These are phyloP conservation scores for Pseudogymnoascus sp. DNA, from an alignment of 2,329 filamentous ascomycete species.

Conservation along the genomic window DNA sequence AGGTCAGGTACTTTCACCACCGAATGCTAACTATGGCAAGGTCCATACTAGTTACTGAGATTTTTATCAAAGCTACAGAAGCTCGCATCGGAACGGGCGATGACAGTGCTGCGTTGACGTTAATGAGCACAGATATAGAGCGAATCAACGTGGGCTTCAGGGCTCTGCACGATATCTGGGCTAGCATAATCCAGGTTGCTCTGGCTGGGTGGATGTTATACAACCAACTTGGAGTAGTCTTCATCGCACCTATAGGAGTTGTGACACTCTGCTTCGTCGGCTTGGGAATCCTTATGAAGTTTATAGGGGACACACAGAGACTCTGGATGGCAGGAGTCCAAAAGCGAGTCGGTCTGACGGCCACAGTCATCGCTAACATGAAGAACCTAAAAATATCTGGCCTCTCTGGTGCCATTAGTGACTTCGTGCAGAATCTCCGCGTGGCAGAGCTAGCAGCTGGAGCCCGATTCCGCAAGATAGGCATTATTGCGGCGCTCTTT, in stretches of 20 bases:
- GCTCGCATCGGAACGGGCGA: constrained; percentile 12
- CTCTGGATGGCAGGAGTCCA: constrained; percentile 18
- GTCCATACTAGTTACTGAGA: constrained; percentile 7
- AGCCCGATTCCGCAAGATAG: constrained; percentile 13
- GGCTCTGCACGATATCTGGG: constrained; percentile 16
- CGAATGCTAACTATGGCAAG: constrained; percentile 12
- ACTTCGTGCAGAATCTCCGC: constrained; percentile 30
- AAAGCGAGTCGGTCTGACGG: constrained; percentile 18
- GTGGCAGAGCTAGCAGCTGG: constrained; percentile 28
- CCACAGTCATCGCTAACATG: constrained; percentile 28
- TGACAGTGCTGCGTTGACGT: constrained; percentile 17
- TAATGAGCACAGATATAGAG: constrained; percentile 24
- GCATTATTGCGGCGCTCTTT: constrained; percentile 10
- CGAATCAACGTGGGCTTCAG: constrained; percentile 14
- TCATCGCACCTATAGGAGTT: constrained; percentile 39
- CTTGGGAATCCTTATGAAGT: constrained; percentile 15
- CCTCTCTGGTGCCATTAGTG: constrained; percentile 26
- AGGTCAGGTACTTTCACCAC: neutral
- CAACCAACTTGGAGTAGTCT: constrained; percentile 37
- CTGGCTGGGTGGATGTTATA: constrained; percentile 16
- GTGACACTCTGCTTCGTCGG: constrained; percentile 28
- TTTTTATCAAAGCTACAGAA: constrained; percentile 13
- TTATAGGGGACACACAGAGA: constrained; percentile 28
- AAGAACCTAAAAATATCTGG: constrained; percentile 35
- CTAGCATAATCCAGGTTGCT: constrained; percentile 15